Evolutionary conservation across 2,329 filamentous ascomycete genomes (phyloP), one percentile per base, ranked within the genome.

Genomic region (Gaeumannomyces sp.): DNA sequence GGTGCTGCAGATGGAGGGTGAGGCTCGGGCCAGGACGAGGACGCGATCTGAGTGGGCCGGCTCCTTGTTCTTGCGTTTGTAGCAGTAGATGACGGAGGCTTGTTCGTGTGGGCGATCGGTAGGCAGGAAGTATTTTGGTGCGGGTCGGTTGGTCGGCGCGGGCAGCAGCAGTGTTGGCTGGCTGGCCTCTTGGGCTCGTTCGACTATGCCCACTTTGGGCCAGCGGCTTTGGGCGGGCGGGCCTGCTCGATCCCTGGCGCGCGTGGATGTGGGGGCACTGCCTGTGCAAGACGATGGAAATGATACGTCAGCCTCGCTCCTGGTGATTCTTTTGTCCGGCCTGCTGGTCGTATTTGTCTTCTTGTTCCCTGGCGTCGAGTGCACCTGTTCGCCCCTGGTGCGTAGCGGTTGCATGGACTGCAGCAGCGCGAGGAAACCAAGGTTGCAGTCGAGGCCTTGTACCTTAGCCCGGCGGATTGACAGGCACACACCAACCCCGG

Each of bases 281-380:
- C 45, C 45, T 53, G 45, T 22, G 19, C 19, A n/a, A n/a, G 45
- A 53, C 22, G 45, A 19, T 22, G 5, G 45, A 53, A 53, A 53
- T 53, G 45, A 61, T 61, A 61, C 38, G 60, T 61, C 60, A 61
- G 60, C 60, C 60, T 61, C 60, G 60, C 60, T 45, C 60, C 22
- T 4, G 14, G 22, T 19, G 19, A 53, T n/a, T n/a, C 45, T n/a
- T 45, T 53, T 53, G 45, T 53, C 45, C 22, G 38, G 16, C 45
- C 2, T 22, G 22, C 38, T 22, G 22, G 13, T 8, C 7, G 22
- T n/a, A 11, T n/a, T 8, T 53, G 45, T 22, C 13, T 53, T 53
- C 8, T 8, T n/a, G 45, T 38, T 38, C 35, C 35, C 14, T 16
- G 14, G 35, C 35, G 35, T 19, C 35, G 35, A 22, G 45, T n/a